Conservation (phyloP, 139 green algal species). For the Coelastrella sp. region DNA sequence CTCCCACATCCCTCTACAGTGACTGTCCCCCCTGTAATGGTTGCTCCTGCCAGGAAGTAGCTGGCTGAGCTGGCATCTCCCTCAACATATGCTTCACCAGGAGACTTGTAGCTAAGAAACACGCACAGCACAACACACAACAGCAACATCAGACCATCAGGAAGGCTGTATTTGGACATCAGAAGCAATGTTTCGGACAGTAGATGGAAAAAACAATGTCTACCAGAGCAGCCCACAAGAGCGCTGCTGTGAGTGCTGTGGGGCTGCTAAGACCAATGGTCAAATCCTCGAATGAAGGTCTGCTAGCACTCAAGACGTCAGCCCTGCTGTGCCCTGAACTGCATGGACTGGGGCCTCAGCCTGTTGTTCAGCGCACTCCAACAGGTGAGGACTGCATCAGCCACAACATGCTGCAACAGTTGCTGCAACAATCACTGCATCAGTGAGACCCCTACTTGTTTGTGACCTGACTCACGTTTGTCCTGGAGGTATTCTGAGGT, state of each 20-base stretch:
- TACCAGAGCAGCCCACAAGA: too few species aligned
- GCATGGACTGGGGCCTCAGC: too few species aligned
- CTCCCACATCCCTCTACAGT: slow-evolving; percentile 95
- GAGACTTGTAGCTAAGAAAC: slow-evolving; percentile 91
- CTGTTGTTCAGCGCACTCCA: too few species aligned
- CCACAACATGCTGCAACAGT: too few species aligned
- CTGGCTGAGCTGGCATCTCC: slow-evolving; percentile 95
- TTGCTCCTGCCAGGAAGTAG: slow-evolving; percentile 97
- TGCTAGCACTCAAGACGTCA: too few species aligned
- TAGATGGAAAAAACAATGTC: too few species aligned
- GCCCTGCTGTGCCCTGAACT: too few species aligned
- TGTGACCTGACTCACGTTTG: slow-evolving; percentile 64
- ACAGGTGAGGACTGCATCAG: too few species aligned
- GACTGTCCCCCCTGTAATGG: slow-evolving; percentile 92
- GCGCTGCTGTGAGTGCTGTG: background rate
- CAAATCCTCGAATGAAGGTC: background rate
- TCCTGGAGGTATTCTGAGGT: slow-evolving; percentile 72
- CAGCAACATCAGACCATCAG: background rate
- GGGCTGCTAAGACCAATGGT: background rate
- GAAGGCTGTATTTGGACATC: too few species aligned
- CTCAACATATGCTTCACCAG: slow-evolving; percentile 94
- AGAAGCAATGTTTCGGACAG: too few species aligned
- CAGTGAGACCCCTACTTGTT: too few species aligned
- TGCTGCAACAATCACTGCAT: background rate
- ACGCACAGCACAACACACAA: too few species aligned